Conservation (phyloP, 2,329 filamentous ascomycete species). For the Beauveria rudraprayagi region DNA sequence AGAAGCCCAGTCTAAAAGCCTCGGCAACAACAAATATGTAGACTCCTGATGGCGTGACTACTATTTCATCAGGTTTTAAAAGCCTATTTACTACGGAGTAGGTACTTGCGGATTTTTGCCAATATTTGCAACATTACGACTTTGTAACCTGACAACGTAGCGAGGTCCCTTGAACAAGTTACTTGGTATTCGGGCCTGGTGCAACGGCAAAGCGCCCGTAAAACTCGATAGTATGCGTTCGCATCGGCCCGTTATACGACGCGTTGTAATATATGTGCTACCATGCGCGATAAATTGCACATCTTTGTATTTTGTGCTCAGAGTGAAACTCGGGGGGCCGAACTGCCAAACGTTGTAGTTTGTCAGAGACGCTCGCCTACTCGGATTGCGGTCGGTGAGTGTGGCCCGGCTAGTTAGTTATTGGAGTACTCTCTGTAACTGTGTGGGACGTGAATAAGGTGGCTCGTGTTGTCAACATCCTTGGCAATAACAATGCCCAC, state of each 20-base stretch:
- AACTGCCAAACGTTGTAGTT: not conserved
- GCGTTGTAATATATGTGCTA: not conserved
- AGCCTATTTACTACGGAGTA: too few species aligned
- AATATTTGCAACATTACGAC: not conserved
- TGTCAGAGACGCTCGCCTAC: not conserved
- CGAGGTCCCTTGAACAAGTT: not conserved
- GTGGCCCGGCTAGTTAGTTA: not conserved
- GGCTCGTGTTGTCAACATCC: not conserved
- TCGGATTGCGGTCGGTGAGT: not conserved
- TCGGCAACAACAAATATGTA: not conserved
- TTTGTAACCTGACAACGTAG: not conserved
- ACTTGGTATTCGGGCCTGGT: not conserved
- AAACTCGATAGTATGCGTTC: not conserved
- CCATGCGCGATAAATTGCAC: not conserved
- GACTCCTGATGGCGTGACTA: not conserved
- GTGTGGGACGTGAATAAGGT: not conserved
- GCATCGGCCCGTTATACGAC: slow-evolving; percentile 6
- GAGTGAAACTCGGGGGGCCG: not conserved
- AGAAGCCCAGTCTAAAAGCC: not conserved
- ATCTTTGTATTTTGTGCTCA: not conserved
- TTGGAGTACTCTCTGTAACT: not conserved
- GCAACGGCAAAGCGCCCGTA: not conserved
- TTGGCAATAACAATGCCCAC: not conserved
- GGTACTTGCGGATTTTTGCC: too few species aligned
- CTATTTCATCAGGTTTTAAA: not conserved